These are phyloP conservation scores for Colletotrichum sp. DNA, from an alignment of 2,329 filamentous ascomycete genomes.

Conservation along the genomic window DNA sequence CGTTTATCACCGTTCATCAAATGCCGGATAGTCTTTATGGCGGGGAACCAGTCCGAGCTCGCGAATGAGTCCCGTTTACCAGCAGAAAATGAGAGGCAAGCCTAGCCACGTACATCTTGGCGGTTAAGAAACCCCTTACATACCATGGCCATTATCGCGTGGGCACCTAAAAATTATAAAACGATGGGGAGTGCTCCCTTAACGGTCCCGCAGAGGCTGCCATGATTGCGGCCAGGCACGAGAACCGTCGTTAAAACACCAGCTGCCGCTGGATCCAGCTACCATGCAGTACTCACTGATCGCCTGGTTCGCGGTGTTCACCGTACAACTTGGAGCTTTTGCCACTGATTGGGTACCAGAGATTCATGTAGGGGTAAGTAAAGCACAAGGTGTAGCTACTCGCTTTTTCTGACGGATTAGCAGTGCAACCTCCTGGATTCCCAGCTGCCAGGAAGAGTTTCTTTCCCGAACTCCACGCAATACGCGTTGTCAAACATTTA, in stretches of 20 bases:
- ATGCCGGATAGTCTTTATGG: neutral
- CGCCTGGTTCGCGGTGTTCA: neutral
- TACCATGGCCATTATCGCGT: neutral
- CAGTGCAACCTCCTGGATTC: conserved; percentile 23
- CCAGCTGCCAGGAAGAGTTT: conserved; percentile 23
- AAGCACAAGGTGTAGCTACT: neutral
- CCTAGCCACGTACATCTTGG: neutral
- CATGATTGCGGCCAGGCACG: neutral
- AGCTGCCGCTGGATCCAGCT: neutral
- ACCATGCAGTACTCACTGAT: neutral
- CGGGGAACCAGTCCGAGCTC: neutral
- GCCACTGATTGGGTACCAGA: neutral
- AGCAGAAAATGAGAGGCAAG: neutral
- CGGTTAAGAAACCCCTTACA: neutral
- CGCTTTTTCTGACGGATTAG: neutral
- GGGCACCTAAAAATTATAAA: neutral
- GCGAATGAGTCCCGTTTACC: neutral
- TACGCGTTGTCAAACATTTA: conserved; percentile 29
- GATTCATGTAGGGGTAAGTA: neutral
- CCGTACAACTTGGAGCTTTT: neutral
- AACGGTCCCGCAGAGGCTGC: neutral
- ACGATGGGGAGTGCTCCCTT: neutral
- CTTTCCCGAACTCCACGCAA: conserved; percentile 24
- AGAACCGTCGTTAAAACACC: neutral
- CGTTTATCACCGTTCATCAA: neutral